Evolutionary conservation across 768 basidiomycete species (phyloP).

Genomic region (Lactarius indigo): DNA sequence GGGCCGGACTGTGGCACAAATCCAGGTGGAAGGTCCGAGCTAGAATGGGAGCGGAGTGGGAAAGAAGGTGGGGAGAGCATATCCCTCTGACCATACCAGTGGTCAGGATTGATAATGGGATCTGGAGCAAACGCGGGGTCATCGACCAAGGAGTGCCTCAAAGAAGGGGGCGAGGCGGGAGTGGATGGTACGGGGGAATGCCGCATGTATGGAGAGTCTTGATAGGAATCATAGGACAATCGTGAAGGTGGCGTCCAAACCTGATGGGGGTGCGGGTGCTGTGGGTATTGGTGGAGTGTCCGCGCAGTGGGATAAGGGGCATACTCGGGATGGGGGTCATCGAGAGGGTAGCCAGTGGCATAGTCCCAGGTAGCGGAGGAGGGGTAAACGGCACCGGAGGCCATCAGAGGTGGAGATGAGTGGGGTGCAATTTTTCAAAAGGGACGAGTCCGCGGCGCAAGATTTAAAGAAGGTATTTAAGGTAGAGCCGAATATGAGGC

Average conservation of each 20-base stretch:
- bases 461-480: conserved; percentile 1
- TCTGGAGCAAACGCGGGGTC: conserved; percentile 37
- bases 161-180: conserved; percentile 5
- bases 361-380: conserved; percentile 7
- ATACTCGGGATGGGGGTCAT: conserved; percentile 9
- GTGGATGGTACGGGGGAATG: neutral
- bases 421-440: conserved; percentile 7
- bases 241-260: conserved; percentile 16
- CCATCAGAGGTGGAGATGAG: conserved; percentile 13
- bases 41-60: conserved; percentile 10
- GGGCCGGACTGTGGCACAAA: conserved; percentile 16
- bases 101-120: conserved; percentile 33
- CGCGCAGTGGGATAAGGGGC: conserved; percentile 2
- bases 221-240: conserved; percentile 19
- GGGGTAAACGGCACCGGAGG: conserved; percentile 13
- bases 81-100: conserved; percentile 14
- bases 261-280: conserved; percentile 12
- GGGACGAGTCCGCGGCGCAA: neutral
- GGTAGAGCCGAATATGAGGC: neutral
- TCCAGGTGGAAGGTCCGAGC: conserved; percentile 14
- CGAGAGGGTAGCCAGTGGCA: neutral
- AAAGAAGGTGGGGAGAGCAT: neutral
- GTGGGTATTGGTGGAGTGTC: neutral
- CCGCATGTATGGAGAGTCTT: conserved; percentile 4
- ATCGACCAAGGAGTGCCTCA: conserved; percentile 13